Evolutionary conservation across 345 rosid species (phyloP), one percentile per base, ranked within the genome.

Genomic region (Bretschneidera sinensis): DNA sequence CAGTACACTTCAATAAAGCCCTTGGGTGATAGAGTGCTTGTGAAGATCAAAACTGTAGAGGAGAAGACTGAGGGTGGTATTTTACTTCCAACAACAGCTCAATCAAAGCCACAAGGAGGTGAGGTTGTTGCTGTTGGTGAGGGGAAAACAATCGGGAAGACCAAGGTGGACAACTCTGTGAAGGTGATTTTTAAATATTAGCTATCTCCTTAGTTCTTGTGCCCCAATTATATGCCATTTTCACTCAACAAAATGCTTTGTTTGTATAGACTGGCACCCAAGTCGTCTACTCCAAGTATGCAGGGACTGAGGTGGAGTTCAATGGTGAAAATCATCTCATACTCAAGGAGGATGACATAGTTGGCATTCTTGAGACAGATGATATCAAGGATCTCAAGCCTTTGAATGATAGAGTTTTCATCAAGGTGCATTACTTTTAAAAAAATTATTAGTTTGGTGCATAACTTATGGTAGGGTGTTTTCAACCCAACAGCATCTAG

Each of bases 361-460:
- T 95, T 35, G 99, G 99, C 22, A 74, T 82, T 58, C 88, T 95
- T 19, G 99, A 91, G 77, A 91, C 96, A 0, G 90, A 86, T 47
- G 95, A 91, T 60, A 74, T 88, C 69, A 91, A 86, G 70, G 97
- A 95, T 58, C 99, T 95, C 59, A 85, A 86, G 76, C 97, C 99
- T 54, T 70, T 91, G 76, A 86, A 88, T 25, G 99, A 95, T 66
- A 72, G 96, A 61, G 88, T 95, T 67, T 72, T 95, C 52, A 85
- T 95, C 19, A 91, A 85, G 97, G 99, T 1, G 33, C 14, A 21
- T n/a, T n/a, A n/a, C 17, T 23, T 28, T 43, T 39, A 0, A n/a
- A 13, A 33, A 39, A 39, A 4, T 39, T 39, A 39, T 39, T 14
- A 39, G 9, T 31, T 4, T 31, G 35, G 45, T 39, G 15, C 45